Base-by-base conservation (phyloP, 176 grass and related monocot genomes). In the Phoenix dactylifera region DNA sequence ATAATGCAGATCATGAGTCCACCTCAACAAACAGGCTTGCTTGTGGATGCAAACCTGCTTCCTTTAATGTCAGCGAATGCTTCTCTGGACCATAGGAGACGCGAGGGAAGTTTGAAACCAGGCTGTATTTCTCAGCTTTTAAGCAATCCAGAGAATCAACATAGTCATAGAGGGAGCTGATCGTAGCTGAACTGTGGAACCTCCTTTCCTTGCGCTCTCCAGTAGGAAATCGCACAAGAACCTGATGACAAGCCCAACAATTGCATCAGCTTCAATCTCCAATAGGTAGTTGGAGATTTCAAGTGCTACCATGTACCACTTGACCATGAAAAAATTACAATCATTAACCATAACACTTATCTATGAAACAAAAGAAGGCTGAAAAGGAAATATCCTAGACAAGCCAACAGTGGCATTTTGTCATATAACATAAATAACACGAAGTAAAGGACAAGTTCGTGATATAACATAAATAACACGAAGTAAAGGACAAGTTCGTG, bases 131-230 rank as follows among this genome's bases (percentile, higher is more conserved):
- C 24, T 98, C 94, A 54, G 88, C 82, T 70, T 89, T 86, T 72
- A 98, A 81, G 76, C 64, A 83, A 73, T 78, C 94, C 82, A 98
- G 79, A 24, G 94, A 93, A 84, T 98, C 94, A 4, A 98, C 85
- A 1, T 89, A 98, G 56, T 98, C 88, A 28, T 98, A 98, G 9
- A 98, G 55, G 10, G 73, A 71, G 57, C 76, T 86, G 24, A 98
- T 57, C 52, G 82, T 81, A 24, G 71, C 17, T 0, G 74, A 78
- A 72, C 79, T 79, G 58, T 89, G 23, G 72, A 93, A 98, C 64
- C 88, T 93, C 76, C 94, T 80, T 66, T 93, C 94, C 72, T 81
- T 98, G 64, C 94, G 87, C 68, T 93, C 94, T 65, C 94, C 94
- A 61, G 84, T 69, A 15, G 88, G 94, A 73, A 98, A 93, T 49